Percentiles rank a stretch among this genome's conserved stretches.
Evolutionary conservation across 2,329 filamentous ascomycete species (phyloP).

Genomic region (Didymella keratinophila): DNA sequence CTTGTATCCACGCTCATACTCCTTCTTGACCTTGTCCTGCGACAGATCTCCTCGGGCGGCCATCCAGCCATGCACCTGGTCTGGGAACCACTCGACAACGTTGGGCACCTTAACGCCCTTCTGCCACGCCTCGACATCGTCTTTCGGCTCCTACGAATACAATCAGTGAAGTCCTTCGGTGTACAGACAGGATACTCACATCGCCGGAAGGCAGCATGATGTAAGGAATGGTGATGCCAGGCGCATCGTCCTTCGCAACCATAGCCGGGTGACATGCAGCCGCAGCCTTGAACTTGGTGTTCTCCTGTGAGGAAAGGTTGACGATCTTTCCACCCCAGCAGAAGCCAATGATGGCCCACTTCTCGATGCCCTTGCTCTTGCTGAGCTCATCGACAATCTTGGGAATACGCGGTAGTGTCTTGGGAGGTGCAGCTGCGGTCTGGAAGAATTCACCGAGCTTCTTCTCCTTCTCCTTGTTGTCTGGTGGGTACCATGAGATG

Average conservation of each 20-base stretch:
- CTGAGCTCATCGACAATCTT: conserved; percentile 64
- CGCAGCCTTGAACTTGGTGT: conserved; percentile 65
- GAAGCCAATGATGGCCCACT: conserved; percentile 68
- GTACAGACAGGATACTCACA: background rate
- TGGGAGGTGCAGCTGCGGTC: conserved; percentile 64
- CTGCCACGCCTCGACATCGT: conserved; percentile 60
- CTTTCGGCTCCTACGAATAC: conserved; percentile 55
- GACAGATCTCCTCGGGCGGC: conserved; percentile 56
- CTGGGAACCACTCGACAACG: conserved; percentile 58
- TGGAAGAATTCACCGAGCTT: conserved; percentile 68
- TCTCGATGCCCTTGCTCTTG: conserved; percentile 57
- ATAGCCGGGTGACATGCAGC: conserved; percentile 67
- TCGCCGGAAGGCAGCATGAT: conserved; percentile 65
- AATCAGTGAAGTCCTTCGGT: background rate
- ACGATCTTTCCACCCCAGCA: conserved; percentile 69
- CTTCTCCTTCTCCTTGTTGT: conserved; percentile 66
- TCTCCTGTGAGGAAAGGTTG: conserved; percentile 60
- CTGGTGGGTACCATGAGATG: conserved; percentile 67
- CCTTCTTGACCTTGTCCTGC: conserved; percentile 57
- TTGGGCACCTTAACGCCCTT: conserved; percentile 57
- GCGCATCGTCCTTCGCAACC: conserved; percentile 66
- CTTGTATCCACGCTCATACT: conserved; percentile 61
- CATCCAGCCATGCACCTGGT: conserved; percentile 58
- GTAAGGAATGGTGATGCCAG: conserved; percentile 64
- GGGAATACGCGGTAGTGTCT: conserved; percentile 63